Conservation (phyloP, 2,329 filamentous ascomycete species). For the Trichoderma afroharzianum region DNA sequence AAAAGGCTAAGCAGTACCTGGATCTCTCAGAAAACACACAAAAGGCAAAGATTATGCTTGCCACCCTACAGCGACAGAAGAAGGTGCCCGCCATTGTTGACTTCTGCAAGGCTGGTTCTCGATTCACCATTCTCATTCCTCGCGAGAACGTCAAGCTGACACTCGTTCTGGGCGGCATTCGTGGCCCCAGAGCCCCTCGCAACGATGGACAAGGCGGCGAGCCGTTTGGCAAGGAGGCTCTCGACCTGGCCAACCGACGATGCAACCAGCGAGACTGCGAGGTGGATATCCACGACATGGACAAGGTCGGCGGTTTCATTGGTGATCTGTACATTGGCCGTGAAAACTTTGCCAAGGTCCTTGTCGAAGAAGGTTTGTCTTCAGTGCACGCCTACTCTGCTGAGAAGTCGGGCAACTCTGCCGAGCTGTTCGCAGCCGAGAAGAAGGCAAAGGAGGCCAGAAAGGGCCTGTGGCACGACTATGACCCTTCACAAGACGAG, state of each 20-base stretch:
- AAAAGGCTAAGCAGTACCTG: conserved; percentile 75
- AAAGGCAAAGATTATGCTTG: conserved; percentile 92
- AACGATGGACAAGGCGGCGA: conserved; percentile 73
- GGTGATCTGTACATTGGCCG: conserved; percentile 90
- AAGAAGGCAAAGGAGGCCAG: conserved; percentile 81
- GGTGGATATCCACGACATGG: conserved; percentile 89
- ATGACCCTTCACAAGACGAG: conserved; percentile 83
- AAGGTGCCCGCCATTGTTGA: conserved; percentile 91
- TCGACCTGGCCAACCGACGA: conserved; percentile 83
- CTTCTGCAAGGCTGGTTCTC: conserved; percentile 94
- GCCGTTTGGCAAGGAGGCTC: conserved; percentile 90
- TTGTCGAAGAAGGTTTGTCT: conserved; percentile 91
- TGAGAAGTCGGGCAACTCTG: conserved; percentile 87
- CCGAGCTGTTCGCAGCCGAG: conserved; percentile 84
- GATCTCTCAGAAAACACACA: conserved; percentile 91
- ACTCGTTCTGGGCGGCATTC: conserved; percentile 88
- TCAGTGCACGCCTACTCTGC: conserved; percentile 93
- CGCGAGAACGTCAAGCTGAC: conserved; percentile 93
- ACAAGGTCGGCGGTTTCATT: conserved; percentile 97
- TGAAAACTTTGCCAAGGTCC: conserved; percentile 89
- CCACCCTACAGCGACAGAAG: conserved; percentile 83
- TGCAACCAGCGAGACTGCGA: conserved; percentile 94
- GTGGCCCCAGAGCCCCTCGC: conserved; percentile 81
- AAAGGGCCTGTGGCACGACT: conserved; percentile 90
- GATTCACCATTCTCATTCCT: conserved; percentile 88